A percentile compares a stretch with the other conserved stretches of the same genome.
Conservation (phyloP, 1,139 yeast species). For the Nadsonia starkeyi-henricii region DNA sequence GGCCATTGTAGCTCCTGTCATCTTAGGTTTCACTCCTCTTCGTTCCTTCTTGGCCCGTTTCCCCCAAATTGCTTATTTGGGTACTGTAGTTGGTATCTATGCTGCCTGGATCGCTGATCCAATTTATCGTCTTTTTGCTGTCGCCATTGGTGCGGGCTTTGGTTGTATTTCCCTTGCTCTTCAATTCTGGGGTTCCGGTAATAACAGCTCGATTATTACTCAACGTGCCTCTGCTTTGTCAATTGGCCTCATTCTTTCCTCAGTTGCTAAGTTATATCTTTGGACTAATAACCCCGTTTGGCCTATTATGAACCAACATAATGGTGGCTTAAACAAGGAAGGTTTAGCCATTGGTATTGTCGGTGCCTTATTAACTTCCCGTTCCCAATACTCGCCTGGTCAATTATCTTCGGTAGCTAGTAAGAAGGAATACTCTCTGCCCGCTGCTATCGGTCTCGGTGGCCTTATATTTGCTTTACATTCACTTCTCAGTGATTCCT, state of each 20-base stretch:
- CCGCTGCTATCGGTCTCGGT: conserved; percentile 62
- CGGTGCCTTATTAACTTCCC: conserved; percentile 43
- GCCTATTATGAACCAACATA: conserved; percentile 81
- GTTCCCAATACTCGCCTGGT: conserved; percentile 17
- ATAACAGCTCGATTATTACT: conserved; percentile 31
- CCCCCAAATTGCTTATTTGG: conserved; percentile 37
- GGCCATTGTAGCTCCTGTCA: conserved; percentile 41
- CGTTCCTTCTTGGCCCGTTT: conserved; percentile 35
- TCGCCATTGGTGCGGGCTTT: conserved; percentile 55
- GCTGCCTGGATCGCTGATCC: conserved; percentile 59
- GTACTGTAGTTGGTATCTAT: conserved; percentile 61
- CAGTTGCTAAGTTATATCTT: conserved; percentile 59
- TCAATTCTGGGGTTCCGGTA: conserved; percentile 37
- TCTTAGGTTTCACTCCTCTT: conserved; percentile 43
- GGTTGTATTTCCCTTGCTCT: conserved; percentile 48
- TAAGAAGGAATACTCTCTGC: conserved; percentile 23
- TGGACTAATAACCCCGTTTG: conserved; percentile 88
- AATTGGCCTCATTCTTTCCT: conserved; percentile 59
- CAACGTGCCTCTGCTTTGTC: conserved; percentile 50
- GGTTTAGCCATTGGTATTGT: conserved; percentile 58
- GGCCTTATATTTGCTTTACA: conserved; percentile 59
- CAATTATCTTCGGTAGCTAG: conserved; percentile 16
- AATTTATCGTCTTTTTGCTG: conserved; percentile 46
- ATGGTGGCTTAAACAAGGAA: conserved; percentile 72
- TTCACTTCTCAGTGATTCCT: conserved; percentile 68